Percentiles rank a stretch among this genome's conserved stretches.
phyloP scores from a whole-genome alignment of 208 protist species.

The Trypanosoma caninum region DNA sequence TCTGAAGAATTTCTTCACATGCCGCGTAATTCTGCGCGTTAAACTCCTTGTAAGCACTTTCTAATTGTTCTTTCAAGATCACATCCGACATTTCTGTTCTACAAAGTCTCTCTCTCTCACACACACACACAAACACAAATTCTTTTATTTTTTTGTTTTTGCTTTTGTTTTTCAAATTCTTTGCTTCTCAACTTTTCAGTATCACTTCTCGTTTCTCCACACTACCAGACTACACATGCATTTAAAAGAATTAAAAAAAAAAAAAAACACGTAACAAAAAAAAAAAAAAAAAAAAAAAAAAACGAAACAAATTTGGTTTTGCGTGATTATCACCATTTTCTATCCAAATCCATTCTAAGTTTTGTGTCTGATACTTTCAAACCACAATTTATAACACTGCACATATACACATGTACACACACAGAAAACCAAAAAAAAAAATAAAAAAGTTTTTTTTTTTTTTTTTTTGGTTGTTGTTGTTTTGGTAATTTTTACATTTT shows the following conservation, averaged over 20 bases:
- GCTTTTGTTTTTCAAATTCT: too few relatives aligned
- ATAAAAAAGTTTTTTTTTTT: conserved; percentile 11
- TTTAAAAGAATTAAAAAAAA: too few relatives aligned
- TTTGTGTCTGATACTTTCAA: too few relatives aligned
- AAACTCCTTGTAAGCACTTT: conserved; percentile 65
- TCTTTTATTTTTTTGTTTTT: neutral
- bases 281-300: too few relatives aligned
- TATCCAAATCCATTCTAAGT: too few relatives aligned
- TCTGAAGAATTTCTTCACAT: conserved; percentile 55
- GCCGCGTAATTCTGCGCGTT: conserved; percentile 60
- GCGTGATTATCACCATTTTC: too few relatives aligned
- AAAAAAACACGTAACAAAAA: conserved; percentile 1
- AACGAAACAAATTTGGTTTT: too few relatives aligned
- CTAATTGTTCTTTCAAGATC: conserved; percentile 37
- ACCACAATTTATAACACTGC: too few relatives aligned
- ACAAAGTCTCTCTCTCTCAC: conserved; percentile 6
- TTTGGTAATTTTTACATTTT: too few relatives aligned
- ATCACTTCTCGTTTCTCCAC: too few relatives aligned
- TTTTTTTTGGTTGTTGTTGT: neutral
- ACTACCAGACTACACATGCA: too few relatives aligned
- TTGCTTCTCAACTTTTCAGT: too few relatives aligned
- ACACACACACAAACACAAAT: neutral
- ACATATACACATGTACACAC: neutral
- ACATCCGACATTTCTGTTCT: conserved; percentile 18
- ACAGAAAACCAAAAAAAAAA: neutral